These are phyloP conservation scores for Ogataea trehalophila DNA, from an alignment of 805 yeast species.

Conservation along the genomic window DNA sequence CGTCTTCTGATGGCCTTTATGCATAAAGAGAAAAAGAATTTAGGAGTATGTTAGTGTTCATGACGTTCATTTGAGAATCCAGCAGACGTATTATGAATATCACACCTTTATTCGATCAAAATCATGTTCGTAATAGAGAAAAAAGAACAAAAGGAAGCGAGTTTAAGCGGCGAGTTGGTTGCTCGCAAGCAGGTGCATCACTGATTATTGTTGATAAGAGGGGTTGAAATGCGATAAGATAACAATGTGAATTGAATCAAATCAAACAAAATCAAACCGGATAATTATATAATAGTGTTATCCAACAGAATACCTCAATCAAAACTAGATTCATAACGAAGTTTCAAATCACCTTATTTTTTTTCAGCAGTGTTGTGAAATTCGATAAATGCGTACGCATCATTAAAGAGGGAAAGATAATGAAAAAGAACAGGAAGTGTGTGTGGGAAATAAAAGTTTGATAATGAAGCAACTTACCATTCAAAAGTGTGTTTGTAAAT, in stretches of 20 bases:
- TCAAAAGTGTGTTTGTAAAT: constrained; percentile 20
- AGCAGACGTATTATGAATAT: neutral
- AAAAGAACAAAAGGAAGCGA: neutral
- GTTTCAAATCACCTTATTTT: too few species aligned
- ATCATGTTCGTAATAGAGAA: neutral
- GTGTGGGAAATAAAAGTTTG: neutral
- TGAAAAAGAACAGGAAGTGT: neutral
- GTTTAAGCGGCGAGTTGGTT: too few species aligned
- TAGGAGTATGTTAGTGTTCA: neutral
- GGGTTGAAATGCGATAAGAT: too few species aligned
- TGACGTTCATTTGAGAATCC: neutral
- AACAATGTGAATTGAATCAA: too few species aligned
- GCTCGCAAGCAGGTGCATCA: too few species aligned
- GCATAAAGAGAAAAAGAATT: neutral
- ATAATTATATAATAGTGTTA: too few species aligned
- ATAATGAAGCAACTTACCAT: constrained; percentile 13
- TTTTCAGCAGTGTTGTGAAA: too few species aligned
- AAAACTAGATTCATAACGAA: too few species aligned
- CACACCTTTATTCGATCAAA: neutral
- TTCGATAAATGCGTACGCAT: too few species aligned
- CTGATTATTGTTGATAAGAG: too few species aligned
- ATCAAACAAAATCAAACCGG: too few species aligned
- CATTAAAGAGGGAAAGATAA: neutral
- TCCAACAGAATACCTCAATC: too few species aligned
- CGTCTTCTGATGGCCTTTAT: constrained; percentile 28